Conservation (phyloP, 1,284 basidiomycete species). For the Puccinia brachypodii region DNA sequence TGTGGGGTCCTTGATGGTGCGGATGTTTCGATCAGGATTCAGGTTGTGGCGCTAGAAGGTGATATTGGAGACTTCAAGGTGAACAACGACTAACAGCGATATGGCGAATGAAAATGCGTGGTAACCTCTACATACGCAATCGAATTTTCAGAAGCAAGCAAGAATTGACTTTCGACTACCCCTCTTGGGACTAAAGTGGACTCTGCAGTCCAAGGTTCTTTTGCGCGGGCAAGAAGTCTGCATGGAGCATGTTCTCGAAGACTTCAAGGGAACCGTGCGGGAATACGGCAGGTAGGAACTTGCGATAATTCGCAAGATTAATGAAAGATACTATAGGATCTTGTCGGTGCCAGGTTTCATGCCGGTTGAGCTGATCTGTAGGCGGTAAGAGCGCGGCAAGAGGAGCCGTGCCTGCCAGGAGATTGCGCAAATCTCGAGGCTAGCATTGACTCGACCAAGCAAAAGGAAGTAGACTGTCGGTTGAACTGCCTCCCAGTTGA, state of each 20-base stretch:
- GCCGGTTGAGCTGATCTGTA: neutral
- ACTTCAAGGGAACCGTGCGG: neutral
- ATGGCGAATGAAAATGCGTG: neutral
- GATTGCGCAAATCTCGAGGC: neutral
- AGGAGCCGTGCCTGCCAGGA: neutral
- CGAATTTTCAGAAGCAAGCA: neutral
- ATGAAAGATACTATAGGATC: neutral
- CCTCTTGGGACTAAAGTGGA: neutral
- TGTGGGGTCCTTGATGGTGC: neutral
- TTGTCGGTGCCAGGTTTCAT: neutral
- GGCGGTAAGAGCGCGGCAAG: neutral
- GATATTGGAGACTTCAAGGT: neutral
- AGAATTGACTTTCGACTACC: neutral
- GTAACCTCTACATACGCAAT: neutral
- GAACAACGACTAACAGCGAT: neutral
- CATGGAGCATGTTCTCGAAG: neutral
- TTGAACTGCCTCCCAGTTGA: no score
- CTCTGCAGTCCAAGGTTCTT: neutral
- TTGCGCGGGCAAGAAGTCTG: neutral
- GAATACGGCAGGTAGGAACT: slow-evolving; percentile 1
- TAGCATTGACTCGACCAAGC: no score
- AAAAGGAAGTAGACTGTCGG: no score
- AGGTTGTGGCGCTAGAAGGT: neutral
- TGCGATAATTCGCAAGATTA: neutral
- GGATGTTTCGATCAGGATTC: neutral